Evolutionary conservation across 352 stramenopile species (phyloP), one percentile per base, ranked within the genome.

Genomic region (Globisporangium rhizosaccharum): DNA sequence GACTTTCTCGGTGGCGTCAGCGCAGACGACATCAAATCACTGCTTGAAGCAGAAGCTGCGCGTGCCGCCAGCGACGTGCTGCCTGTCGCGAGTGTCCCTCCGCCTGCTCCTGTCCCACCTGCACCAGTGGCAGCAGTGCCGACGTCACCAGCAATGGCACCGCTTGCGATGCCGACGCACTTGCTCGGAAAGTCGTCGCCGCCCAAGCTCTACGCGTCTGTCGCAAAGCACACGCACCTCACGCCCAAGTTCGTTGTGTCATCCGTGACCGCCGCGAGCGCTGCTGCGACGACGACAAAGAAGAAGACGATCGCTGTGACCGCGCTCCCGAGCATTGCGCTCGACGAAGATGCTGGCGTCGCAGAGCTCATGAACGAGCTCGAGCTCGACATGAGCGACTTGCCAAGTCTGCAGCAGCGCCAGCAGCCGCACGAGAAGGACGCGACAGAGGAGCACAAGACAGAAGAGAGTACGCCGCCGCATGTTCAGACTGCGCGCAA

Each of bases 1-100:
- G 75, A 81, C 30, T 91, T 91, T 52, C 57, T 91, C 39, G 61
- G 52, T 2, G 74, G 75, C 46, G 66, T 91, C 23, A 60, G 86
- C 47, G 63, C 62, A 23, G 57, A 76, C 8, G 81, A 89, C 57
- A 80, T 91, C 60, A 73, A 61, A 25, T 61, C 67, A 56, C 46
- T 91, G 51, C 54, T 88, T 41, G 68, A 77, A 41, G 68, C 66
- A 1, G 74, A 80, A 50, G 73, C 65, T 10, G 59, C 59, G 12
- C 57, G 60, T 18, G 45, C 30, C 0, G 47, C 28, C 3, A 50
- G 36, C 3, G 37, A 49, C 33, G 33, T 6, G 33, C 33, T 39
- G 11, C 25, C 8, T 25, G 26, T 2, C 46, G 18, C 7, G n/a
- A 12, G 33, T 14, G 53, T 26, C 10, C 26, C 18, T 25, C 36